phyloP scores from a whole-genome alignment of 257 asterid genomes.

The Vinca minor region DNA sequence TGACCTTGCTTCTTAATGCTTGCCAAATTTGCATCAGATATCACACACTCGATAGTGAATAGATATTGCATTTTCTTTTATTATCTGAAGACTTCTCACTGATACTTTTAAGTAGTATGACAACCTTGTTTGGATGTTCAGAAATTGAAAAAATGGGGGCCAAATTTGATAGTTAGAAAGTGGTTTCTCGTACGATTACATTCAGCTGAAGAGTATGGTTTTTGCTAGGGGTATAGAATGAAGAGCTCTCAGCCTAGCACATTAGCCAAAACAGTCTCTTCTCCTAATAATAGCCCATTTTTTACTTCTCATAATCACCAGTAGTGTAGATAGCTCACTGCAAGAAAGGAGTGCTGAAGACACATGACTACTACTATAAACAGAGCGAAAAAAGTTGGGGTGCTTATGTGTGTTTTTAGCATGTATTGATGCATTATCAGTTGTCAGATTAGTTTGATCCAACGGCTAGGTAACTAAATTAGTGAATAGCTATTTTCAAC shows the following conservation, averaged over 20 bases:
- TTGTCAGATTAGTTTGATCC: too few species aligned
- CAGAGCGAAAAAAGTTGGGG: too few species aligned
- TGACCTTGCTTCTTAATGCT: too few species aligned
- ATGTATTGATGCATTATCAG: too few species aligned
- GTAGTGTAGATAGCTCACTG: too few species aligned
- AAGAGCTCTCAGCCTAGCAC: not conserved
- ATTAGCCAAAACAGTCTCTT: not conserved
- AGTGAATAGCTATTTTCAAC: too few species aligned
- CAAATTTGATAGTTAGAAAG: not conserved
- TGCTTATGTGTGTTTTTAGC: too few species aligned
- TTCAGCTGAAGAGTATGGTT: not conserved
- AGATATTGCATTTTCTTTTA: not conserved
- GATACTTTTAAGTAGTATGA: slow-evolving; percentile 4
- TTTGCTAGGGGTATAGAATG: not conserved
- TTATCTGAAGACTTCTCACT: not conserved
- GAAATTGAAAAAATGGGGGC: not conserved
- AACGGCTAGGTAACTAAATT: too few species aligned
- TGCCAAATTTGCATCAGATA: too few species aligned
- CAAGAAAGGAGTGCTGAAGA: too few species aligned
- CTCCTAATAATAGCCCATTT: not conserved
- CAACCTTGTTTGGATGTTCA: not conserved
- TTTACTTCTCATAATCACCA: not conserved
- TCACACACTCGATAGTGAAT: not conserved
- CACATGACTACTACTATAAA: too few species aligned
- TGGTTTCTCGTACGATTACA: not conserved